Evolutionary conservation across 1,139 yeast genomes (phyloP).

Genomic region (Zhuliangozyma parablackwelliae): DNA sequence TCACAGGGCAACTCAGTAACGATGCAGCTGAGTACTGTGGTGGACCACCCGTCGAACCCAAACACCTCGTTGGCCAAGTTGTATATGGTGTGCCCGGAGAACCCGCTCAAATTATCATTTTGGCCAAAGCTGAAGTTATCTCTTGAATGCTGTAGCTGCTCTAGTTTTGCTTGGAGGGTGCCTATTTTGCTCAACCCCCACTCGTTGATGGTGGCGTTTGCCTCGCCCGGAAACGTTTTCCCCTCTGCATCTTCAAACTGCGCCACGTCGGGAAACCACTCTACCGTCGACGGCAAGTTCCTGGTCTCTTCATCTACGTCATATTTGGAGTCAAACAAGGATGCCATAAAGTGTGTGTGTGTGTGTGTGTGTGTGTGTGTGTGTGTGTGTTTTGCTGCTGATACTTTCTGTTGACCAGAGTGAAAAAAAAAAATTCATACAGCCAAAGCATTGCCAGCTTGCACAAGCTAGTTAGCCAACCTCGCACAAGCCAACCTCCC

Average conservation of each 20-base stretch:
- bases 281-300: constrained; percentile 14
- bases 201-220: constrained; percentile 3
- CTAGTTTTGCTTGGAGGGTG: constrained; percentile 32
- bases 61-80: constrained; percentile 59
- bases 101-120: constrained; percentile 4
- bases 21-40: constrained; percentile 32
- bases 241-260: constrained; percentile 14
- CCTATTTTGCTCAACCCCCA: constrained; percentile 36
- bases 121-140: constrained; percentile 9
- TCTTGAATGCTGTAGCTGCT: constrained; percentile 18
- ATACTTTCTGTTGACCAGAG: not conserved
- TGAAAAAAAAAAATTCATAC: too few relatives aligned
- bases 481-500: not conserved
- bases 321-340: constrained; percentile 7
- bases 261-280: constrained; percentile 22
- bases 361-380: too few relatives aligned
- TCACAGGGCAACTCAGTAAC: not conserved
- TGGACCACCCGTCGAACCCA: constrained; percentile 67
- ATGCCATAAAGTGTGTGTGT: constrained; percentile 2
- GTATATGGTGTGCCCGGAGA: constrained; percentile 30
- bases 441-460: not conserved
- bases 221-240: constrained; percentile 1
- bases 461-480: constrained; percentile 1
- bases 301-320: constrained; percentile 6
- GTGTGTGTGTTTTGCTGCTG: not conserved